A percentile compares a stretch with the other conserved stretches of the same genome.
Conservation (phyloP, 2,329 filamentous ascomycete genomes). For the Penicillium sp. region DNA sequence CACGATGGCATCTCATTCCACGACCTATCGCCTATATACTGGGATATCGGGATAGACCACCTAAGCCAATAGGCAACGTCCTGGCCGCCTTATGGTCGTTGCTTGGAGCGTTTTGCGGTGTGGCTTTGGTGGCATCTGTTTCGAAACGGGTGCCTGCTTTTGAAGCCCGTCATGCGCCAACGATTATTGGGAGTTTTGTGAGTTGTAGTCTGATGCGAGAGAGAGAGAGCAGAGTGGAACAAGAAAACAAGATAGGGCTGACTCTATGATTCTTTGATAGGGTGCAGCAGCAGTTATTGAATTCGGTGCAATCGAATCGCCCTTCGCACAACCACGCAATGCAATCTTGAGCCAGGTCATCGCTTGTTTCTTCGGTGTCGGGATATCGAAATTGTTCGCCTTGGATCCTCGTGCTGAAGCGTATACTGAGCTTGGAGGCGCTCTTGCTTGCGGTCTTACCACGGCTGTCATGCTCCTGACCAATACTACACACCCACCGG, state of each 20-base stretch:
- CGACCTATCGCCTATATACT: conserved; percentile 66
- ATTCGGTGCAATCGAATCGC: conserved; percentile 69
- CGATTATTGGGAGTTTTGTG: conserved; percentile 70
- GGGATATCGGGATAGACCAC: conserved; percentile 53
- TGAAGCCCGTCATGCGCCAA: conserved; percentile 51
- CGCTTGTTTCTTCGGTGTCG: conserved; percentile 59
- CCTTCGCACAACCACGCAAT: conserved; percentile 71
- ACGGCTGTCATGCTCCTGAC: conserved; percentile 67
- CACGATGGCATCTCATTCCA: conserved; percentile 64
- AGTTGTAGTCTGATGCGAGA: conserved; percentile 31
- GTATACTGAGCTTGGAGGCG: conserved; percentile 63
- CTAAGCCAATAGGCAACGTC: conserved; percentile 55
- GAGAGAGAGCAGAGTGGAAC: not conserved
- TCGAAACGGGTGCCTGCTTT: conserved; percentile 57
- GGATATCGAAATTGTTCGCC: conserved; percentile 64
- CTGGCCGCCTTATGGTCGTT: conserved; percentile 61
- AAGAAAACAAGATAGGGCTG: not conserved
- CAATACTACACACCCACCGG: conserved; percentile 70
- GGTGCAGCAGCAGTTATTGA: conserved; percentile 74
- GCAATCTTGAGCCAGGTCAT: conserved; percentile 66
- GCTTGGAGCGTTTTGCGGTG: conserved; percentile 61
- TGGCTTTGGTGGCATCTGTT: conserved; percentile 60
- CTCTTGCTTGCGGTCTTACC: conserved; percentile 62
- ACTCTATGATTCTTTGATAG: conserved; percentile 37
- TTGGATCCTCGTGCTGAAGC: conserved; percentile 49